Conservation (phyloP, 2,329 filamentous ascomycete genomes). For the Monosporascus ibericus region DNA sequence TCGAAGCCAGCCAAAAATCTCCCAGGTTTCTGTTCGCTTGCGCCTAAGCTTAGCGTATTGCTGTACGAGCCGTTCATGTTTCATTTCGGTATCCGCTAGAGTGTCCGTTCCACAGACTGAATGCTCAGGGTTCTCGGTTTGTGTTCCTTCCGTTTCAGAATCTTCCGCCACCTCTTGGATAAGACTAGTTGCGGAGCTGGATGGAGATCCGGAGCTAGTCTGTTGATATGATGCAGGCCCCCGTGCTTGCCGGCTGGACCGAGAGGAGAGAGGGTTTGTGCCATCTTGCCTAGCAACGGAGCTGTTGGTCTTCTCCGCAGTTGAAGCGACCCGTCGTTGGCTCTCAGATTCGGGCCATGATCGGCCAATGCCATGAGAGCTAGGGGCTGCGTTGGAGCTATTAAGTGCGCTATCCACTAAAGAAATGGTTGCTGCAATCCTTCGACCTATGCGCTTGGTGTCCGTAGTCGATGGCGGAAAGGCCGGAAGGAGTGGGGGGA, state of each 20-base stretch:
- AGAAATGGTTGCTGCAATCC: not conserved
- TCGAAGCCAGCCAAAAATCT: constrained; percentile 14
- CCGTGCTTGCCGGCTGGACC: not conserved
- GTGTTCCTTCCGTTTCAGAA: not conserved
- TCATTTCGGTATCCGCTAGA: constrained; percentile 2
- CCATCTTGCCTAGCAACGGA: not conserved
- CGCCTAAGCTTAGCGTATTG: constrained; percentile 12
- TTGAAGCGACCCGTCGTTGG: not conserved
- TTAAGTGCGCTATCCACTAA: not conserved
- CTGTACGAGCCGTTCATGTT: constrained; percentile 12
- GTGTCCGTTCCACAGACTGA: not conserved
- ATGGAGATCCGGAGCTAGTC: too few species aligned
- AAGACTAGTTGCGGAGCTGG: not conserved
- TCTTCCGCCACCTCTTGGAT: not conserved
- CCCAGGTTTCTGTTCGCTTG: constrained; percentile 12
- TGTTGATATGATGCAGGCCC: not conserved
- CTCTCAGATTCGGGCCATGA: not conserved
- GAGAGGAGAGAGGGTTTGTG: not conserved
- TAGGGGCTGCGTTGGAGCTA: not conserved
- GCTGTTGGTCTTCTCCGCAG: not conserved
- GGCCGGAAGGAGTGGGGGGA: not conserved
- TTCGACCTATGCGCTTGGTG: not conserved
- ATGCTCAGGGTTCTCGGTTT: not conserved
- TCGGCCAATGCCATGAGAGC: not conserved
- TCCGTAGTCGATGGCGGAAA: not conserved